Percentiles rank a stretch among this genome's conserved stretches.
Conservation (phyloP, 306 rosid species). For the Alnus rubra region DNA sequence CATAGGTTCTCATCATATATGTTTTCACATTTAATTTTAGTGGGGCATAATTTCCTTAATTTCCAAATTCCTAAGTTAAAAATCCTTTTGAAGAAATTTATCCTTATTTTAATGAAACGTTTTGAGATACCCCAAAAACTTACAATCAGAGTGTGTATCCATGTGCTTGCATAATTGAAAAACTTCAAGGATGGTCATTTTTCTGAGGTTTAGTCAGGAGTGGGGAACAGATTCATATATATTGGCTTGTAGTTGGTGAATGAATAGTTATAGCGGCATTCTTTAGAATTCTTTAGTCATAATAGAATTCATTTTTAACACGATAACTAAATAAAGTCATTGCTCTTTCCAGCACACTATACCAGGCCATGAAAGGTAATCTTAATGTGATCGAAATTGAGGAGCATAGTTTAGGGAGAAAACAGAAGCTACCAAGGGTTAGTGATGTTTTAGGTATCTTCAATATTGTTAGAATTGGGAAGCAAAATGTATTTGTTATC, state of each 20-base stretch:
- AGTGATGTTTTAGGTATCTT: not conserved
- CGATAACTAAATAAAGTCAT: too few relatives aligned
- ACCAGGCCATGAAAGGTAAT: not conserved
- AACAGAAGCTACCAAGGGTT: not conserved
- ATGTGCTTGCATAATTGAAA: not conserved
- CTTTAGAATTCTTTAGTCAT: not conserved
- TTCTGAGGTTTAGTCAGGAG: not conserved
- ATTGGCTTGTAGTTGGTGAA: not conserved
- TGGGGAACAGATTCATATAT: not conserved
- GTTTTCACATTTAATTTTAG: not conserved
- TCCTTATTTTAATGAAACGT: not conserved
- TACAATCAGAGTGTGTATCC: not conserved
- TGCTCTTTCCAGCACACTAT: not conserved
- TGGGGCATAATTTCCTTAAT: not conserved
- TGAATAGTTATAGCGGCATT: not conserved
- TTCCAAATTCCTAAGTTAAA: not conserved
- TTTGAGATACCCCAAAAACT: not conserved
- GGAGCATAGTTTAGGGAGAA: not conserved
- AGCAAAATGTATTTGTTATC: not conserved
- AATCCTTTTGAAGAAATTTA: not conserved
- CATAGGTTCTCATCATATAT: not conserved
- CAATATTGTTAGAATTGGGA: not conserved
- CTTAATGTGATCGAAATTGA: not conserved
- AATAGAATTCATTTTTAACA: not conserved
- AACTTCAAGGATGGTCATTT: not conserved